phyloP scores from a whole-genome alignment of 2,329 filamentous ascomycete species.

The Stemphylium beticola region DNA sequence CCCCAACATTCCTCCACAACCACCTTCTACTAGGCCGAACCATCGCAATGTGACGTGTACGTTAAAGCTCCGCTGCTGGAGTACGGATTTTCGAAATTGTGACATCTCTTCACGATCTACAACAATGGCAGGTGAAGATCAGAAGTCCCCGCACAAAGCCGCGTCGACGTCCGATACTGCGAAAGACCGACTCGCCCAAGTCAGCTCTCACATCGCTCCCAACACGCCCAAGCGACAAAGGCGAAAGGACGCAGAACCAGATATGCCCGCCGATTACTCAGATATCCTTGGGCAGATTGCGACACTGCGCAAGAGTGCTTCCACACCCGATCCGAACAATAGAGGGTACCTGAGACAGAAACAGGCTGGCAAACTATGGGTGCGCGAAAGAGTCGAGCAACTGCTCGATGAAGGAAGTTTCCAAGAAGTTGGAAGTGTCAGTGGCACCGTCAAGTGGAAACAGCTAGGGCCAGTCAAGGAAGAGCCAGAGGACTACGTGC shows the following conservation, averaged over 20 bases:
- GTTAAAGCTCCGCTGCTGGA: slow-evolving; percentile 20
- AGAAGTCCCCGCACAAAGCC: slow-evolving; percentile 19
- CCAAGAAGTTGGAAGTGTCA: slow-evolving; percentile 65
- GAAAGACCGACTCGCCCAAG: slow-evolving; percentile 55
- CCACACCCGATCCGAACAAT: slow-evolving; percentile 60
- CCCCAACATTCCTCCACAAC: slow-evolving; percentile 12
- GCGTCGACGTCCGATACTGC: slow-evolving; percentile 39
- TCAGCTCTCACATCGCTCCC: slow-evolving; percentile 53
- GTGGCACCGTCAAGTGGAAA: slow-evolving; percentile 65
- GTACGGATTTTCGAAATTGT: neutral
- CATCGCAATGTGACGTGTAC: slow-evolving; percentile 27
- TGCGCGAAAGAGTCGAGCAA: slow-evolving; percentile 64
- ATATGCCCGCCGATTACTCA: slow-evolving; percentile 65
- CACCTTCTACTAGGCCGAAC: slow-evolving; percentile 1
- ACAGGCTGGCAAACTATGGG: slow-evolving; percentile 69
- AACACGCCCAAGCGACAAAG: slow-evolving; percentile 47
- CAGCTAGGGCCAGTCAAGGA: slow-evolving; percentile 54
- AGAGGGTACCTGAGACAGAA: slow-evolving; percentile 69
- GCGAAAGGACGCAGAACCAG: slow-evolving; percentile 45
- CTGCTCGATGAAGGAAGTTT: slow-evolving; percentile 65
- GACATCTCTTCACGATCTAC: neutral
- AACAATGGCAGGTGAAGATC: slow-evolving; percentile 35
- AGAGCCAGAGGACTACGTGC: slow-evolving; percentile 59
- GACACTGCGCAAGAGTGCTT: slow-evolving; percentile 59
- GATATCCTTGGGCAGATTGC: slow-evolving; percentile 66